A percentile compares a stretch with the other conserved stretches of the same genome.
These are phyloP conservation scores for Hypoxylon rubiginosum DNA, from an alignment of 2,329 filamentous ascomycete species.

Conservation along the genomic window DNA sequence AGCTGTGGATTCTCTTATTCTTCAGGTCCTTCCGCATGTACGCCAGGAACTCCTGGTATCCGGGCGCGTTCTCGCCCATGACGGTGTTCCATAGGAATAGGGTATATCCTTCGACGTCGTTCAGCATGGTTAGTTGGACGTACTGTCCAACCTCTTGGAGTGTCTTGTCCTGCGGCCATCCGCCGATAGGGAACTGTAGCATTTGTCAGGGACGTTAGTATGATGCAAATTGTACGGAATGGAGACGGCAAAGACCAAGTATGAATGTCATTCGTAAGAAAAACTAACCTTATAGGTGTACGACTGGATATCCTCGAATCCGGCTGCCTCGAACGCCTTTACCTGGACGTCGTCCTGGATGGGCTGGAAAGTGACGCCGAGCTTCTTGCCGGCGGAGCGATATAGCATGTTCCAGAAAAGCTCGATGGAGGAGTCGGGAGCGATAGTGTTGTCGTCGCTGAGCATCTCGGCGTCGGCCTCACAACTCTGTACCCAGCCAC, in stretches of 20 bases:
- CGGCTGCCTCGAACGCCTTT: conserved; percentile 66
- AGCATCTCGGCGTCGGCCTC: conserved; percentile 39
- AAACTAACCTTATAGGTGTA: conserved; percentile 62
- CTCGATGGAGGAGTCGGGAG: conserved; percentile 34
- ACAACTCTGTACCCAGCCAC: conserved; percentile 54
- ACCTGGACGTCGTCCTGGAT: conserved; percentile 66
- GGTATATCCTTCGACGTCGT: conserved; percentile 50
- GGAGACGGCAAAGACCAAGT: background rate
- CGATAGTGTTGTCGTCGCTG: conserved; percentile 45
- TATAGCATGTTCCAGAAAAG: conserved; percentile 49
- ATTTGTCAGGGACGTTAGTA: background rate
- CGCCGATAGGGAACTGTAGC: conserved; percentile 43
- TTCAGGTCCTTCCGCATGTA: conserved; percentile 44
- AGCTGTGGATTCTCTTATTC: conserved; percentile 43
- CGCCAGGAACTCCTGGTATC: conserved; percentile 42
- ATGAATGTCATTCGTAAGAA: background rate
- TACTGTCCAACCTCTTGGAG: conserved; percentile 50
- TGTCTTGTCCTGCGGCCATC: conserved; percentile 49
- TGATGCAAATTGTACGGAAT: background rate
- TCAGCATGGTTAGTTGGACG: conserved; percentile 45
- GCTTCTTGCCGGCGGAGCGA: conserved; percentile 59
- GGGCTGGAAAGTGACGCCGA: conserved; percentile 61
- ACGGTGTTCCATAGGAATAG: conserved; percentile 47
- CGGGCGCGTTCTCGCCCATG: conserved; percentile 44
- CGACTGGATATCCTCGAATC: conserved; percentile 69